Base-by-base conservation (phyloP, 177 flowering plant species). In the Vitis hybrid region DNA sequence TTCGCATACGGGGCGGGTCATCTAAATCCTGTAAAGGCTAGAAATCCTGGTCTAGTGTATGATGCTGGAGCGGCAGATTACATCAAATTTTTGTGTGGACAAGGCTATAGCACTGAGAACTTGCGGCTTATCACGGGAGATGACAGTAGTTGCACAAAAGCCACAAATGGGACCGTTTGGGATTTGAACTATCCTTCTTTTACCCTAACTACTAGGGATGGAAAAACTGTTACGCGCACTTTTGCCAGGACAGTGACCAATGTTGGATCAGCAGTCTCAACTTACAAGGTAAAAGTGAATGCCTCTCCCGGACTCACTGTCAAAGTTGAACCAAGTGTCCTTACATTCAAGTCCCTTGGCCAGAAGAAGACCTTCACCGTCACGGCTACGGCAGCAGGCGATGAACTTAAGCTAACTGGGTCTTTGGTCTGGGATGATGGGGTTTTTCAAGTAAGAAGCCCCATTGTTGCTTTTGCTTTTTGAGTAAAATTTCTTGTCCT, bases 361-460 rank as follows among this genome's bases (percentile, higher is more conserved):
- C 70, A 85, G 65, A 76, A 64, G 68, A n/a, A 62, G 32, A 70
- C 74, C 2, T 87, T 75, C 59, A 35, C 40, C 14, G 76, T 83
- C 11, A 85, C 55, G 3, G 75, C 80, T 57, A 32, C 16, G 18
- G 84, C 71, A 30, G 49, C 19, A 1, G 11, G 46, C 11, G n/a
- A 2, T 2, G 10, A 59, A 1, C 5, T n/a, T 5, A 19, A 48
- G 1, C 3, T 64, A 5, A 78, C 78, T 32, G 82, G 72, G 32
- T 74, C 79, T 6, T 65, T 85, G 67, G 74, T 75, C 61, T 87
- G 91, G 91, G 78, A 73, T 60, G 86, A 87, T 76, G 87, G 81
- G 2, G 55, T 60, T 13, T 72, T 76, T 69, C 72, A 50, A 62
- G 88, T 87, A 16, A 80, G 87, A 61, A 84, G 90, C 56, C 87